Evolutionary conservation across 164 flowering plant species (phyloP), one percentile per base, ranked within the genome.

Genomic region (Berberis thunbergii): DNA sequence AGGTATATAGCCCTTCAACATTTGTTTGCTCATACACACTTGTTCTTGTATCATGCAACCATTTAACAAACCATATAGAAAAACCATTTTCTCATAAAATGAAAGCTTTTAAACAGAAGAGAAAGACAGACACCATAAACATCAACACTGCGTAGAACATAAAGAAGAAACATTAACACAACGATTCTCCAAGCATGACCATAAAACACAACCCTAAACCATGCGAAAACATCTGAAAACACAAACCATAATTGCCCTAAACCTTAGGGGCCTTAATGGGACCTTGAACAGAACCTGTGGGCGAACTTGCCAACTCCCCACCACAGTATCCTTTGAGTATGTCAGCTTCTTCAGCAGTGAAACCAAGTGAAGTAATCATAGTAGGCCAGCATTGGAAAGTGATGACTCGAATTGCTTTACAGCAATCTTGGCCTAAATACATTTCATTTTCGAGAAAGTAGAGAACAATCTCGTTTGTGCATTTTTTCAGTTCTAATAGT

Each of bases 341-440:
- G 59, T 55, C 41, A 55, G 40, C 59, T 41, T 55, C 59, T 54
- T 55, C 40, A n/a, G 3, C 59, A n/a, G 59, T 55, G 41, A 55
- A 55, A 39, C 59, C 59, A 13, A 55, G 59, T 13, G 40, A 13
- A 55, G 59, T 55, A 55, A 55, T 1, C 59, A 55, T 55, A 55
- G 41, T n/a, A 55, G 59, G 59, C 59, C 59, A 55, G 38, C 59
- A 55, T 39, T 55, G 41, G 2, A 38, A 4, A 7, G 59, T 55
- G 4, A 55, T 13, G 41, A 55, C 38, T n/a, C 59, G 59, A 55
- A 55, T 55, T n/a, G 59, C 59, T 38, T 38, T 55, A 39, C 59
- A 55, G 38, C 59, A 55, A n/a, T 55, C 59, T n/a, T n/a, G 59
- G 0, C 59, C 59, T 39, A 55, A 6, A 39, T 55, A 13, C 6